Evolutionary conservation across 495 filamentous ascomycete genomes (phyloP).

Genomic region (Penicillium malachiteum): DNA sequence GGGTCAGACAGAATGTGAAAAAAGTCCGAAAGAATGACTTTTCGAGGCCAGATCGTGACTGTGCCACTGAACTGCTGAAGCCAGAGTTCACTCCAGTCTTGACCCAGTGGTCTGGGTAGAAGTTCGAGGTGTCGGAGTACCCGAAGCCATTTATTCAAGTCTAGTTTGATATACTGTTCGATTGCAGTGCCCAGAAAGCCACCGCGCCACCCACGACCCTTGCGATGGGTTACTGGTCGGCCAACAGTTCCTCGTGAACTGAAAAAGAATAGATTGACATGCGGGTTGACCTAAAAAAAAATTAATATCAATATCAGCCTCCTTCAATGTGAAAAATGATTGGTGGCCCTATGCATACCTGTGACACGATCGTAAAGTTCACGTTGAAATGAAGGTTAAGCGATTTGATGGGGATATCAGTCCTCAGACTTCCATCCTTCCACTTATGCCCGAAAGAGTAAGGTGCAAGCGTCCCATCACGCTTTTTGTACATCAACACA

Average conservation of each 20-base stretch:
- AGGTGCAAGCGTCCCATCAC: constrained; percentile 69
- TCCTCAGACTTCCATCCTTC: constrained; percentile 93
- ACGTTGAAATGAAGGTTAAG: constrained; percentile 97
- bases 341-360: constrained; percentile 40
- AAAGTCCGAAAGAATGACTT: constrained; percentile 72
- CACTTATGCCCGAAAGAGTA: constrained; percentile 97
- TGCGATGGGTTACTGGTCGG: constrained; percentile 89
- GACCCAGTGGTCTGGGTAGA: constrained; percentile 83
- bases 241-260: constrained; percentile 88
- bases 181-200: constrained; percentile 89
- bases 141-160: constrained; percentile 94
- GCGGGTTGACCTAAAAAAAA: constrained; percentile 71
- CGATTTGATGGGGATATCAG: constrained; percentile 91
- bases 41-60: constrained; percentile 87
- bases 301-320: not conserved
- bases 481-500: constrained; percentile 91
- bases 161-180: constrained; percentile 93
- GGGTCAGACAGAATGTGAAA: constrained; percentile 85
- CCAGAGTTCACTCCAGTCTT: constrained; percentile 96
- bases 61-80: constrained; percentile 92
- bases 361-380: constrained; percentile 92
- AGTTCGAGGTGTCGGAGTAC: constrained; percentile 90
- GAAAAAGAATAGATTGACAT: constrained; percentile 98
- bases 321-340: not conserved
- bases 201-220: constrained; percentile 91